phyloP scores from a whole-genome alignment of 108 stramenopile genomes.

The Fragilaria radians region DNA sequence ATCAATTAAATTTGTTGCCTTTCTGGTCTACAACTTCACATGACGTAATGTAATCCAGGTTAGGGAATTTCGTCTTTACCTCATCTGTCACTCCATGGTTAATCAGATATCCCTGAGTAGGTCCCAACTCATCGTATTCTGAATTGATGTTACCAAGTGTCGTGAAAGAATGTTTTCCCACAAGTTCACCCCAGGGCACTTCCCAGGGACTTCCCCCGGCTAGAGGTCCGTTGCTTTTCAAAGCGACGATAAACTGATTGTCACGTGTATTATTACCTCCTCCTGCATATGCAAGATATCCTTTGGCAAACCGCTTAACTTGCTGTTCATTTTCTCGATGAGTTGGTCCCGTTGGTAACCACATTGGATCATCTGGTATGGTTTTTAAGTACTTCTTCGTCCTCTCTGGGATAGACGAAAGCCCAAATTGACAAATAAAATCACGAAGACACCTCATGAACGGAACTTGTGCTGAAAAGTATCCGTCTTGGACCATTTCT shows the following conservation, averaged over 20 bases:
- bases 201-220: constrained; percentile 77
- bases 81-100: no score
- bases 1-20: no score
- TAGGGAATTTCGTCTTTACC: no score
- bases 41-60: no score
- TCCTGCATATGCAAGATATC: constrained; percentile 69
- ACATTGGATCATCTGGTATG: constrained; percentile 62
- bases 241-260: constrained; percentile 62
- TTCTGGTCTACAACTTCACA: no score
- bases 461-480: constrained; percentile 55
- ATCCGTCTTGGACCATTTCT: constrained; percentile 59
- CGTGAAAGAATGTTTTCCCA: not conserved
- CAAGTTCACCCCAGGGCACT: no score
- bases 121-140: no score
- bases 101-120: no score
- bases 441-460: constrained; percentile 69
- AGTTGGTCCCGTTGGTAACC: constrained; percentile 65
- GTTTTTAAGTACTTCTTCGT: constrained; percentile 24
- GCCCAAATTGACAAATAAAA: constrained; percentile 83
- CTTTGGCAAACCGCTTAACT: constrained; percentile 60
- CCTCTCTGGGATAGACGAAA: constrained; percentile 35
- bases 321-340: constrained; percentile 51
- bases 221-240: constrained; percentile 37
- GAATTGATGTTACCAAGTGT: no score
- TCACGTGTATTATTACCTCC: constrained; percentile 44